Evolutionary conservation across 1,139 yeast species (phyloP).

Genomic region (Entelexis paramagnoliae): DNA sequence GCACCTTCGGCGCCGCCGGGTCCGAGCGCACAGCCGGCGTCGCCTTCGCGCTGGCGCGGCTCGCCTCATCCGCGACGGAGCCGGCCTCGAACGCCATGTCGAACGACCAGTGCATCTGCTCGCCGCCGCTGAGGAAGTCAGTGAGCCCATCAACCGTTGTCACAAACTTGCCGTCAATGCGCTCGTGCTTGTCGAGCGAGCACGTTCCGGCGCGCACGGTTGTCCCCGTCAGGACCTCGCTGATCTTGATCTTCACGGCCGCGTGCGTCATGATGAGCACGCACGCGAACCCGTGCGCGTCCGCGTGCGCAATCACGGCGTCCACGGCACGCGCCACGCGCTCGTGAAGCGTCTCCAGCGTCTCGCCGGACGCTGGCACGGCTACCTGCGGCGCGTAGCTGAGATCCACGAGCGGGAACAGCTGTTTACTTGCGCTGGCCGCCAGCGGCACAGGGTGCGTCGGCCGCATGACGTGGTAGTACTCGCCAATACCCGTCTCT

Average conservation of each 20-base stretch:
- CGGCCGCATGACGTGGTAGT: slow-evolving; percentile 29
- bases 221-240: slow-evolving; percentile 53
- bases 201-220: slow-evolving; percentile 47
- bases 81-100: slow-evolving; percentile 63
- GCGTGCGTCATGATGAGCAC: slow-evolving; percentile 69
- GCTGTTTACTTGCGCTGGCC: slow-evolving; percentile 39
- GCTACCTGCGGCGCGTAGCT: slow-evolving; percentile 37
- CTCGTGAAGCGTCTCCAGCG: slow-evolving; percentile 48
- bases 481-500: slow-evolving; percentile 56
- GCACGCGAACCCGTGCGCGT: slow-evolving; percentile 39
- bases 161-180: slow-evolving; percentile 43
- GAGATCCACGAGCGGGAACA: slow-evolving; percentile 43
- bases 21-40: neutral
- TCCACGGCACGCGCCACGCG: slow-evolving; percentile 46
- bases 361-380: slow-evolving; percentile 60
- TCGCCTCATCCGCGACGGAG: slow-evolving; percentile 49
- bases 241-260: slow-evolving; percentile 71
- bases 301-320: slow-evolving; percentile 42
- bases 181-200: slow-evolving; percentile 45
- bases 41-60: slow-evolving; percentile 9
- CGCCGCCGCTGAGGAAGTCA: slow-evolving; percentile 59
- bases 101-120: slow-evolving; percentile 87
- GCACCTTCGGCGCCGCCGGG: neutral
- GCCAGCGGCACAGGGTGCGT: slow-evolving; percentile 42
- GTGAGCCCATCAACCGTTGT: slow-evolving; percentile 57